These are phyloP conservation scores for Penicillium manginii DNA, from an alignment of 495 filamentous ascomycete genomes.

Conservation along the genomic window DNA sequence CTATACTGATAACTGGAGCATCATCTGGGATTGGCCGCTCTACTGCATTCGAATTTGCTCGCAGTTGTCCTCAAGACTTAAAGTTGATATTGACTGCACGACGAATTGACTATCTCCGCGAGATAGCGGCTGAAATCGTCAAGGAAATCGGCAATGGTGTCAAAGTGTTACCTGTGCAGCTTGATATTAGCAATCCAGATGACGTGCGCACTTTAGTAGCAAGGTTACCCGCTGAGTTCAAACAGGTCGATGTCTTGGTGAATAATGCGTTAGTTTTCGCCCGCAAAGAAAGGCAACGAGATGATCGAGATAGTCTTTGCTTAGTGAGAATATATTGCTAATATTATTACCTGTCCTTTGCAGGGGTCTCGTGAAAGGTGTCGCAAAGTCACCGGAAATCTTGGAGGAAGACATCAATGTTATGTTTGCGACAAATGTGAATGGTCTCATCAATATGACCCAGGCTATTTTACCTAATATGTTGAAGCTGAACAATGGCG, in stretches of 20 bases:
- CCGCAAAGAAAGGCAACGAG: background rate
- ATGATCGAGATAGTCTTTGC: background rate
- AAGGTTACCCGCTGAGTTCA: conserved; percentile 66
- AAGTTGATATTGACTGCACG: conserved; percentile 77
- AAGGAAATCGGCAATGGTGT: conserved; percentile 53
- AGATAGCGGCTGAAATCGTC: conserved; percentile 65
- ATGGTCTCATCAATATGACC: background rate
- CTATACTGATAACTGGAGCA: conserved; percentile 78
- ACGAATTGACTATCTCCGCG: conserved; percentile 65
- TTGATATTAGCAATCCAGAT: conserved; percentile 72
- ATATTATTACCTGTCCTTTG: background rate
- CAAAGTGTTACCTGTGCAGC: conserved; percentile 67
- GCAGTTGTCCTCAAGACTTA: conserved; percentile 67
- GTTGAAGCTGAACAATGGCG: background rate
- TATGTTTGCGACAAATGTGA: background rate
- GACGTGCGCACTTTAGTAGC: conserved; percentile 67
- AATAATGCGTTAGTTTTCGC: conserved; percentile 7
- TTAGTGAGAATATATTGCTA: background rate
- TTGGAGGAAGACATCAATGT: background rate
- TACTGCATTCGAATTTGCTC: conserved; percentile 80
- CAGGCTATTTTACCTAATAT: background rate
- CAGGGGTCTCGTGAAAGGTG: background rate
- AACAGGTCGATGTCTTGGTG: conserved; percentile 13
- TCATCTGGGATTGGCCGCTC: conserved; percentile 78
- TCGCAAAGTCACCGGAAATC: background rate